phyloP scores from a whole-genome alignment of 192 early-diverging fungal species.

The Coemansia sp. region DNA sequence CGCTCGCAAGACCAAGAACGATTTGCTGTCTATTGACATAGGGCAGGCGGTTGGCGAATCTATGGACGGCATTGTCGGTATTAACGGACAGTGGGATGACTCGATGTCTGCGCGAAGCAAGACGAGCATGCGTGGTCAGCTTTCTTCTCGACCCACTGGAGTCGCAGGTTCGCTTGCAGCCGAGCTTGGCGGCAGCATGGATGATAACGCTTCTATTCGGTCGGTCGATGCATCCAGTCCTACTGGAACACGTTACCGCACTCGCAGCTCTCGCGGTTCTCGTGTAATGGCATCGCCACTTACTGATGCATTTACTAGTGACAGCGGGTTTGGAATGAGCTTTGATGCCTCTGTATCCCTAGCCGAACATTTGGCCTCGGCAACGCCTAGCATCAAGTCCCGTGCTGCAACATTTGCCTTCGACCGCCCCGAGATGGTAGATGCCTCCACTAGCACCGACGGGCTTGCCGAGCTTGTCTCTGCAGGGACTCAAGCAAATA shows the following conservation, averaged over 20 bases:
- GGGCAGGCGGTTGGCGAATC: slow-evolving; percentile 25
- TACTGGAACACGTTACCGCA: slow-evolving; percentile 1
- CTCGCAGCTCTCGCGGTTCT: slow-evolving; percentile 18
- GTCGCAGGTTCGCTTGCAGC: slow-evolving; percentile 21
- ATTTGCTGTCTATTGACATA: slow-evolving; percentile 24
- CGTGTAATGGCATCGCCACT: slow-evolving; percentile 33
- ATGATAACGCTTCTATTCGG: slow-evolving; percentile 13
- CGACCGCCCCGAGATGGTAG: slow-evolving; percentile 28
- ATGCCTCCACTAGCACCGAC: slow-evolving; percentile 31
- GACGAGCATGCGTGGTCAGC: slow-evolving; percentile 16
- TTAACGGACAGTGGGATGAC: slow-evolving; percentile 36
- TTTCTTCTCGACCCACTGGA: slow-evolving; percentile 1
- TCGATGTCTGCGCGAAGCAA: slow-evolving; percentile 25
- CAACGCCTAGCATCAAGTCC: slow-evolving; percentile 14
- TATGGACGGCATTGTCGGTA: slow-evolving; percentile 43
- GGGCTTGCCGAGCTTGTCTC: slow-evolving; percentile 6
- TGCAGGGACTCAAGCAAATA: slow-evolving; percentile 8
- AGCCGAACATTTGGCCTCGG: slow-evolving; percentile 40
- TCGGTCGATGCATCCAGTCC: slow-evolving; percentile 12
- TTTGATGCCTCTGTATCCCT: slow-evolving; percentile 34
- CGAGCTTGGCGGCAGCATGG: slow-evolving; percentile 22
- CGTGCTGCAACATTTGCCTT: slow-evolving; percentile 4
- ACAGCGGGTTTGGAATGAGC: slow-evolving; percentile 34
- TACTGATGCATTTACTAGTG: slow-evolving; percentile 14
- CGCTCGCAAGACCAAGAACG: slow-evolving; percentile 5